Base-by-base conservation (phyloP, 1,139 yeast genomes). In the Yamadazyma epiphylla region DNA sequence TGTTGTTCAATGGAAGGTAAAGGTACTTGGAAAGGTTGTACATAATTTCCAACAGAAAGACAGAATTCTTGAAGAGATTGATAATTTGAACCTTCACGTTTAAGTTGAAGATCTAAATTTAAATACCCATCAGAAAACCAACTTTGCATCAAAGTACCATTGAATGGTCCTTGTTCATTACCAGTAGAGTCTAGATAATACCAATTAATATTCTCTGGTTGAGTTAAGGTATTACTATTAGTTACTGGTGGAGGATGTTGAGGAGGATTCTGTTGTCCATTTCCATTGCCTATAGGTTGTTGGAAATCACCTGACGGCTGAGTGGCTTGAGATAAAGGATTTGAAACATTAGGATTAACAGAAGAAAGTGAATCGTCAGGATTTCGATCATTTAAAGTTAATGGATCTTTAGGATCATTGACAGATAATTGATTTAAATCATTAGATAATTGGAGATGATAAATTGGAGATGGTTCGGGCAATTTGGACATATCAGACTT, bases 91-190 rank as follows among this genome's bases (percentile, higher is more conserved):
- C 64, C 77, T 23, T 60, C 65, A 25, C 89, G 69, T 38, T 84
- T 70, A 33, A 86, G 64, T 28, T 62, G 59, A 41, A 86, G 59
- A 35, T 74, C 77, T 11, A 65, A 66, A 30, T 62, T 64, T 40
- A 86, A 65, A 56, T 82, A 84, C 2, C 80, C 79, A 19, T 72
- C 74, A 5, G 70, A 52, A 38, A 72, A 74, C 95, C 95, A 86
- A 31, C 67, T 77, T 42, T 85, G 94, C 95, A 86, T 86, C 61
- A 73, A 58, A 16, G 63, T 58, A 2, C 94, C 88, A 31, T 68
- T 67, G 51, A 85, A 86, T 3, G 95, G 95, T 15, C 95, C 95
- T 49, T 84, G 94, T 39, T 77, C 80, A 32, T 60, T 70, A 2
- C 85, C 86, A 27, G 70, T 56, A 1, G 86, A 79, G 50, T 86